Evolutionary conservation across 495 filamentous ascomycete genomes (phyloP).

Genomic region (Talaromyces nanjingensis): DNA sequence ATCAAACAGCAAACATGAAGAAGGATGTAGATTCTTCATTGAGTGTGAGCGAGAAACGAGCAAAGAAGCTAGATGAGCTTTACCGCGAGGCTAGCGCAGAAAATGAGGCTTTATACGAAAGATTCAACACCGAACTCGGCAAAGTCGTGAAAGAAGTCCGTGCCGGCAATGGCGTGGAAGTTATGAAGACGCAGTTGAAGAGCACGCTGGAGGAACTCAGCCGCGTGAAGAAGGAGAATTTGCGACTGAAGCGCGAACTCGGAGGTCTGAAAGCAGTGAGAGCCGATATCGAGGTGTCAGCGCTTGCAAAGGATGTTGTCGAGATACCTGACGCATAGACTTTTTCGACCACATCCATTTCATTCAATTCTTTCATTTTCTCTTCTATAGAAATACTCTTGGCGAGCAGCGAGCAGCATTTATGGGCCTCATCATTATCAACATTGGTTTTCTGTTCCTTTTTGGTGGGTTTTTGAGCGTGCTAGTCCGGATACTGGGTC

Average conservation of each 20-base stretch:
- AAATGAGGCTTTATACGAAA: slow-evolving; percentile 90
- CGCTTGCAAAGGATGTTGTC: slow-evolving; percentile 5
- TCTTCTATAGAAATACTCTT: not conserved
- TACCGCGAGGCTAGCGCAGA: slow-evolving; percentile 86
- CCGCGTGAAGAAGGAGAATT: slow-evolving; percentile 74
- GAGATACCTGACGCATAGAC: not conserved
- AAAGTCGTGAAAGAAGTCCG: slow-evolving; percentile 74
- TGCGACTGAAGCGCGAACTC: slow-evolving; percentile 53
- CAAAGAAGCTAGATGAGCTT: slow-evolving; percentile 77
- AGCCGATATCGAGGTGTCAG: slow-evolving; percentile 30
- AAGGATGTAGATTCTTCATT: slow-evolving; percentile 63
- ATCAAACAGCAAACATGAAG: slow-evolving; percentile 53
- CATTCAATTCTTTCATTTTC: not conserved
- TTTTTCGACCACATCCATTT: not conserved
- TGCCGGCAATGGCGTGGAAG: slow-evolving; percentile 64
- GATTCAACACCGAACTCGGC: slow-evolving; percentile 83
- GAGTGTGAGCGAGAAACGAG: slow-evolving; percentile 65
- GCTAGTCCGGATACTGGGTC: slow-evolving; percentile 9
- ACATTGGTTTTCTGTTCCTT: not conserved
- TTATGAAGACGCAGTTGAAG: slow-evolving; percentile 58
- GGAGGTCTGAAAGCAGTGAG: slow-evolving; percentile 39
- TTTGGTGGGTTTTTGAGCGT: slow-evolving; percentile 4
- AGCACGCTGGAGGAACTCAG: slow-evolving; percentile 62
- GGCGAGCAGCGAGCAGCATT: not conserved
- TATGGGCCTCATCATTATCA: slow-evolving; percentile 6